Base-by-base conservation (phyloP, 306 rosid species). In the Phaseolus lunatus region DNA sequence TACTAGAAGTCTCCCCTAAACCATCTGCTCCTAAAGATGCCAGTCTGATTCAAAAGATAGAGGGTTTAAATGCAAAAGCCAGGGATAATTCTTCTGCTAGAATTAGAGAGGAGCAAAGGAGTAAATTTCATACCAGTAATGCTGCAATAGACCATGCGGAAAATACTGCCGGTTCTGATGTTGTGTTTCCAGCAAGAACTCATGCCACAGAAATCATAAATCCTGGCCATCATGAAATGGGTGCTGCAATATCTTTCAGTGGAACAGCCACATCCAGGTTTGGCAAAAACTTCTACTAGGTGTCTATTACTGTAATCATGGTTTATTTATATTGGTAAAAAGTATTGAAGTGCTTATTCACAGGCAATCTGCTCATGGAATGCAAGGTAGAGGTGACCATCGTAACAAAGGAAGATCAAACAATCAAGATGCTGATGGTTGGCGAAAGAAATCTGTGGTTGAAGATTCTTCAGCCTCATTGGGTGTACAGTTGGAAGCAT, bases 41-140 rank as follows among this genome's bases (percentile, higher is more conserved):
- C 77, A 89, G 90, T 78, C 67, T 95, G 79, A 89, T 95, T 75
- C 92, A 85, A 79, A 90, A 90, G 84, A 90, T 95, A 75, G 96
- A 92, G 87, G 93, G 96, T 84, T 83, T 95, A 80, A 95, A 95
- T 90, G 97, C 97, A 76, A 95, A 90, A 86, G 96, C 89, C 26
- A 90, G 98, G 22, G 97, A 90, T 86, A 77, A 41, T 62, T 76
- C 89, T 63, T 81, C 88, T 78, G 72, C 84, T 70, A 84, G 82
- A 67, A 77, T 63, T 43, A 80, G 78, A 79, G 96, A 84, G 78
- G 91, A 85, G 61, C 86, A 77, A 75, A 75, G 77, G 54, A 88
- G 78, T 75, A 88, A 85, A 74, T 70, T 75, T 82, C 87, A 74
- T 61, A 63, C 77, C 41, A 59, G 63, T 64, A 81, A 78, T 76